Percentiles rank a stretch among this genome's conserved stretches.
phyloP scores from a whole-genome alignment of 192 early-diverging fungal genomes.

The Coemansia asiatica region DNA sequence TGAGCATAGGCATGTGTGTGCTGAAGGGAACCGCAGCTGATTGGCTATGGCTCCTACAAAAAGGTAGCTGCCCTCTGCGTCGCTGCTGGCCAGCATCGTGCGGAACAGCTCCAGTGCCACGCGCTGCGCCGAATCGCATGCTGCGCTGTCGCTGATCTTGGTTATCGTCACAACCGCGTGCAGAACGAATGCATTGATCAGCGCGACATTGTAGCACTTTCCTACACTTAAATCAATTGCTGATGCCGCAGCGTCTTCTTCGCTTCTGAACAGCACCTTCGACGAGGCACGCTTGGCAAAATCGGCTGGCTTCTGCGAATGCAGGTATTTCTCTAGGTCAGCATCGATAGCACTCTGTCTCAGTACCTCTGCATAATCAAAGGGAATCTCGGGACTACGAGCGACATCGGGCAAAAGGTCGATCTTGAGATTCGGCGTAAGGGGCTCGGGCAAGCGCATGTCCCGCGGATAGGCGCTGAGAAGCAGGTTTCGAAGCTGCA shows the following conservation, averaged over 20 bases:
- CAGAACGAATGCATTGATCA: conserved; percentile 86
- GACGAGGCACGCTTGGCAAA: conserved; percentile 14
- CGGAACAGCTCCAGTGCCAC: conserved; percentile 83
- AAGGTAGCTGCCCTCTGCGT: conserved; percentile 73
- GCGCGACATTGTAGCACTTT: conserved; percentile 69
- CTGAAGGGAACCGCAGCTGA: conserved; percentile 96
- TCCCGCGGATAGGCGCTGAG: conserved; percentile 94
- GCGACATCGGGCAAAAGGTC: conserved; percentile 87
- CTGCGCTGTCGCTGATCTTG: conserved; percentile 33
- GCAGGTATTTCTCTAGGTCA: conserved; percentile 74
- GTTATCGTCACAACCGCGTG: conserved; percentile 84
- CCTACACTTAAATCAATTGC: neutral
- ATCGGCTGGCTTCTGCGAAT: conserved; percentile 54
- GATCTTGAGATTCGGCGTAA: conserved; percentile 92
- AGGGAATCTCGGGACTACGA: conserved; percentile 80
- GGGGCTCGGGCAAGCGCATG: conserved; percentile 96
- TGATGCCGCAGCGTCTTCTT: neutral
- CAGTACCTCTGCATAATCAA: conserved; percentile 75
- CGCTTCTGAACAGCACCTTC: conserved; percentile 4
- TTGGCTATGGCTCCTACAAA: conserved; percentile 91
- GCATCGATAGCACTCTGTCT: conserved; percentile 62
- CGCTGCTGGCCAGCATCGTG: conserved; percentile 67
- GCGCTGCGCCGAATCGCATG: conserved; percentile 44
- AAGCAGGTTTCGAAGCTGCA: conserved; percentile 94
- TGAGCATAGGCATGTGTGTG: conserved; percentile 94